Conservation (phyloP, 1,284 basidiomycete species). For the Schizophyllum amplum region DNA sequence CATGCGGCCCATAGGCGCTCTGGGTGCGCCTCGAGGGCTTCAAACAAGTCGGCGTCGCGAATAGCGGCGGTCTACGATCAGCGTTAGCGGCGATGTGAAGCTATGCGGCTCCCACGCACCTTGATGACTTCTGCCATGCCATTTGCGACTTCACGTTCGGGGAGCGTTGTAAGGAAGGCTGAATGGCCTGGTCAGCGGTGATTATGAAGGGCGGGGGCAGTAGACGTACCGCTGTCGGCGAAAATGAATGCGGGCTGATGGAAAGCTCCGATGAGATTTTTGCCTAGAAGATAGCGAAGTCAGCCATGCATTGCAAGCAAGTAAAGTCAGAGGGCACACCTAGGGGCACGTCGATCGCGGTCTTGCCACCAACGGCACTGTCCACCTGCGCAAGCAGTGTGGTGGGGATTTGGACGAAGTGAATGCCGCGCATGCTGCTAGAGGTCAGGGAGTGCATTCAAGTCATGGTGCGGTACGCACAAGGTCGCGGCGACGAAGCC, state of each 20-base stretch:
- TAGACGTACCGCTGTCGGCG: conserved; percentile 50
- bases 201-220: background rate
- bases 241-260: conserved; percentile 98
- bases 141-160: conserved; percentile 90
- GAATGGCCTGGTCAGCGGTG: conserved; percentile 26
- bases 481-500: conserved; percentile 99
- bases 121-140: conserved; percentile 99
- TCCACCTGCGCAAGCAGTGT: conserved; percentile 98
- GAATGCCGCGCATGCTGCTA: conserved; percentile 48
- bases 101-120: conserved; percentile 37
- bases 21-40: conserved; percentile 76
- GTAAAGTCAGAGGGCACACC: background rate
- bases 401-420: conserved; percentile 94
- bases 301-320: too few species aligned
- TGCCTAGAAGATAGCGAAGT: conserved; percentile 40
- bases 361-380: conserved; percentile 96
- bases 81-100: too few species aligned
- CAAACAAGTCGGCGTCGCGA: conserved; percentile 86
- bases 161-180: conserved; percentile 91
- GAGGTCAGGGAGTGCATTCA: background rate
- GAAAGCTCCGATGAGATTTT: conserved; percentile 98
- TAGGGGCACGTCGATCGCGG: conserved; percentile 88
- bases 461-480: conserved; percentile 35
- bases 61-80: conserved; percentile 91
- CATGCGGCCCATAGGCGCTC: conserved; percentile 57